phyloP scores from a whole-genome alignment of 768 basidiomycete species.

The Crassisporium funariophilum region DNA sequence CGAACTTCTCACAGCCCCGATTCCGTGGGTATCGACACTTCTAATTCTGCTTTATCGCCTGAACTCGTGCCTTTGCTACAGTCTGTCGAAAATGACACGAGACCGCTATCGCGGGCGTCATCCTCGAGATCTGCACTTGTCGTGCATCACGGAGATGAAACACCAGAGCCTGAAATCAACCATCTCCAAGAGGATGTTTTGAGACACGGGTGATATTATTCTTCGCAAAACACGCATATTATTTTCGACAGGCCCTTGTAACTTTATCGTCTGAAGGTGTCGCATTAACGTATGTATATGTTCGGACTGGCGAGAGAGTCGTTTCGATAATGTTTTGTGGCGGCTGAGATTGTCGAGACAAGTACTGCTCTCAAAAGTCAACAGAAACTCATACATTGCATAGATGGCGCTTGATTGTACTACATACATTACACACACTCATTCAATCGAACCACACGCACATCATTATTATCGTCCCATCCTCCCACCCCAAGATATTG shows the following conservation, averaged over 20 bases:
- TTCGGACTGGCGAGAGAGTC: no score
- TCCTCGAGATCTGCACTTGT: constrained; percentile 13
- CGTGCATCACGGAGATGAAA: constrained; percentile 7
- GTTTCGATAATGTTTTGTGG: no score
- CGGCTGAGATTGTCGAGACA: constrained; percentile 3
- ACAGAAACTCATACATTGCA: constrained; percentile 14
- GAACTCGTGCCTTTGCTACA: constrained; percentile 24
- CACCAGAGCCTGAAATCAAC: not conserved
- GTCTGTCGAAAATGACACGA: constrained; percentile 11
- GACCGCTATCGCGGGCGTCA: constrained; percentile 17
- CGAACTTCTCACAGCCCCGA: constrained; percentile 14
- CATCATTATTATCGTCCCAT: no score
- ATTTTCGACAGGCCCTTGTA: no score
- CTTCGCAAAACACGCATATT: constrained; percentile 1
- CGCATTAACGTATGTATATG: no score
- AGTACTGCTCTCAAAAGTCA: constrained; percentile 13
- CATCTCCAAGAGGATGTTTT: constrained; percentile 8
- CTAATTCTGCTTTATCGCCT: constrained; percentile 20
- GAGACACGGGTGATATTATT: constrained; percentile 3
- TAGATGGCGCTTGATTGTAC: no score
- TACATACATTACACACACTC: no score
- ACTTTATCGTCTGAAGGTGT: no score
- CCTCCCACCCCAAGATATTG: no score
- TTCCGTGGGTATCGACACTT: constrained; percentile 21
- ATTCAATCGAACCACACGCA: no score